These are phyloP conservation scores for Fragaria iinumae DNA, from an alignment of 306 rosid species.

Conservation along the genomic window DNA sequence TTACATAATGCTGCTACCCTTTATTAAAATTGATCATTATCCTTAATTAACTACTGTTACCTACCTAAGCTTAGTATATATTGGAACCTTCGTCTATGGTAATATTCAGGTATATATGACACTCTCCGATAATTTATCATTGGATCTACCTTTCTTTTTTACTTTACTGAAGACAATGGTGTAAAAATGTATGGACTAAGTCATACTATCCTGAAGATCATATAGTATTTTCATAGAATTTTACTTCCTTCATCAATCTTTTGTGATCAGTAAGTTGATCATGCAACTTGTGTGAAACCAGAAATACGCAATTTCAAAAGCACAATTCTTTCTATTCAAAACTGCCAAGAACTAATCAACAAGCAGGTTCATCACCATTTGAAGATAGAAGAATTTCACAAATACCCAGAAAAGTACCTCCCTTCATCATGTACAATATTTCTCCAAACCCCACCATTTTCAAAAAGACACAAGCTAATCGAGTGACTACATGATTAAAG, in stretches of 20 bases:
- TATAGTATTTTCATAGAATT: background rate
- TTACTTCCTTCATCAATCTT: background rate
- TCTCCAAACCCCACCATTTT: constrained; percentile 34
- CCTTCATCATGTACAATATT: constrained; percentile 37
- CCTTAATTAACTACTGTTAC: background rate
- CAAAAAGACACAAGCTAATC: constrained; percentile 9
- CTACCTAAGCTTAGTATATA: background rate
- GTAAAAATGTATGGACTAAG: background rate
- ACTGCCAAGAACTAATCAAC: background rate
- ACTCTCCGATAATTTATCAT: background rate
- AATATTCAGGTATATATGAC: background rate
- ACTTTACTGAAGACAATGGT: background rate
- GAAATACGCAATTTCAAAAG: background rate
- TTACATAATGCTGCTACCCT: background rate
- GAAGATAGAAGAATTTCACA: constrained; percentile 40
- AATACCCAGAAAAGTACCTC: constrained; percentile 20
- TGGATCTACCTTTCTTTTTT: background rate
- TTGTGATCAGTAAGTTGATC: constrained; percentile 14
- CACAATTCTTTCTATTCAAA: constrained; percentile 10
- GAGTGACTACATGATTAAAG: background rate
- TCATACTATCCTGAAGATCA: background rate
- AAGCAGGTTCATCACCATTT: constrained; percentile 10
- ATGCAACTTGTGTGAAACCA: constrained; percentile 11
- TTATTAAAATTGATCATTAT: background rate
- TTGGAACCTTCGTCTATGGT: background rate